A percentile compares a stretch with the other conserved stretches of the same genome.
These are phyloP conservation scores for Trichoderma afroharzianum DNA, from an alignment of 2,329 filamentous ascomycete genomes.

Conservation along the genomic window DNA sequence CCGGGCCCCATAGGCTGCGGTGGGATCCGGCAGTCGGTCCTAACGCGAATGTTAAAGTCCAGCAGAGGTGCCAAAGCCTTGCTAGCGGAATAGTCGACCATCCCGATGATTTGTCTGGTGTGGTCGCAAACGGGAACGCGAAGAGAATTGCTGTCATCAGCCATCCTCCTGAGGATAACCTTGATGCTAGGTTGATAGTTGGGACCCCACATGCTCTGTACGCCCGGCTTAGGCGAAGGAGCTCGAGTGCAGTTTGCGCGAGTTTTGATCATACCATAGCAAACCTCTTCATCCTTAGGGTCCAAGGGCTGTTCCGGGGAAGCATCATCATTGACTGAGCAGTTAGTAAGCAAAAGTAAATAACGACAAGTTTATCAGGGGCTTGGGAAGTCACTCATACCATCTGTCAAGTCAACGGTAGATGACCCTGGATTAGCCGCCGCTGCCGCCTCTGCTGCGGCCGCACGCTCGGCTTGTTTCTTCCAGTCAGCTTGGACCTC, in stretches of 20 bases:
- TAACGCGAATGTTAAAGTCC: constrained; percentile 63
- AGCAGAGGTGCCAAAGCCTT: constrained; percentile 68
- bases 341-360: not conserved
- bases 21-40: constrained; percentile 68
- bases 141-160: constrained; percentile 50
- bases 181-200: constrained; percentile 70
- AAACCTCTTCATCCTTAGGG: constrained; percentile 67
- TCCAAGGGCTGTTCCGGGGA: constrained; percentile 43
- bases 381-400: constrained; percentile 28
- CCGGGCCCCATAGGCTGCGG: constrained; percentile 57
- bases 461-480: constrained; percentile 37
- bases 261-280: constrained; percentile 73
- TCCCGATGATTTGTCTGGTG: constrained; percentile 67
- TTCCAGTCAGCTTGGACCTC: constrained; percentile 30
- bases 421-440: constrained; percentile 30
- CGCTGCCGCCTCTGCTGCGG: constrained; percentile 3
- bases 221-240: constrained; percentile 64
- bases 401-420: constrained; percentile 58
- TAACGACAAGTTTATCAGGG: constrained; percentile 10
- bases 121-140: constrained; percentile 73
- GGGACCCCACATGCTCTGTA: constrained; percentile 54
- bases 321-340: constrained; percentile 49
- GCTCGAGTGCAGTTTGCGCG: constrained; percentile 64
- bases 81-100: constrained; percentile 66
- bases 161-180: constrained; percentile 61